phyloP scores from a whole-genome alignment of 495 filamentous ascomycete species.

The Xylaria nigripes region DNA sequence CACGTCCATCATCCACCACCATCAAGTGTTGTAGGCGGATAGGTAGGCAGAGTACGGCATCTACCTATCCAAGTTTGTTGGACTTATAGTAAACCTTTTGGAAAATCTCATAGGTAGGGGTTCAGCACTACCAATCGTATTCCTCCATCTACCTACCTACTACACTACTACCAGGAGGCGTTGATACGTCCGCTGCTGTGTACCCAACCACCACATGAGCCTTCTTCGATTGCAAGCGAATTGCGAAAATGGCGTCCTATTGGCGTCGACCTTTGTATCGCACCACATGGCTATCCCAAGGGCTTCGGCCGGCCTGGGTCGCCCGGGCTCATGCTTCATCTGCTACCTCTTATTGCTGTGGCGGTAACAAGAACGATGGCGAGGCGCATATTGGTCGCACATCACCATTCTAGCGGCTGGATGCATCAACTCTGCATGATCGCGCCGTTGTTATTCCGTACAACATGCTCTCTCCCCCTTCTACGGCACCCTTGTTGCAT shows the following conservation, averaged over 20 bases:
- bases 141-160: no score
- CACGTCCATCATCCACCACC: no score
- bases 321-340: background rate
- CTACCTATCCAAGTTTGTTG: no score
- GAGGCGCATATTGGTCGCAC: background rate
- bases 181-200: constrained; percentile 7
- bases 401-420: background rate
- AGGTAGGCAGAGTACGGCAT: no score
- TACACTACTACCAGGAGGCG: background rate
- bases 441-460: background rate
- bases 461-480: background rate
- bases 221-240: background rate
- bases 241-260: constrained; percentile 3
- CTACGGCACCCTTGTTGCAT: constrained; percentile 5
- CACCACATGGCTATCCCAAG: constrained; percentile 1
- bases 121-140: background rate
- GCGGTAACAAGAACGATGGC: background rate
- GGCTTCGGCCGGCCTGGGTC: background rate
- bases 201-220: background rate
- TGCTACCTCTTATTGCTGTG: background rate
- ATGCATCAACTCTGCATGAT: constrained; percentile 6
- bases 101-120: no score
- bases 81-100: background rate
- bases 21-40: no score
- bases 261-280: background rate